Base-by-base conservation (phyloP, 2,329 filamentous ascomycete genomes). In the Monilinia fructigena region DNA sequence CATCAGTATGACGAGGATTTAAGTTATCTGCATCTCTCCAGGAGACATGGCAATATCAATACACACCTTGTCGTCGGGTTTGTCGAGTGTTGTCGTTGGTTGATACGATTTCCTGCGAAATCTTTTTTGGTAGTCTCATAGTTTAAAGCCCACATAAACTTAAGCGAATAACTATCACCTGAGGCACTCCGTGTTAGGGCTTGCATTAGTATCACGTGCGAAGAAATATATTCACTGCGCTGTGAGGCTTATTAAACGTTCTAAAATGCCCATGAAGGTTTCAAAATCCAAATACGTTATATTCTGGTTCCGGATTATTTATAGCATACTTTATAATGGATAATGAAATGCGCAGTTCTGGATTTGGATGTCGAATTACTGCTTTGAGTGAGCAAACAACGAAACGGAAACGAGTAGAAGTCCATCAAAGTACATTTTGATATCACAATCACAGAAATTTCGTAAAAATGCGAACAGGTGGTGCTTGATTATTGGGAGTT, bases 61-160 rank as follows among this genome's bases (percentile, higher is more conserved):
- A 62, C 71, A 59, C 72, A 75, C 74, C 73, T 75, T 75, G 72
- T 71, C 72, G 72, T 72, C 72, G 70, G 71, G 70, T 69, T 74
- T 70, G 70, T 69, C 68, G 72, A 70, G 55, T 67, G 67, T 73
- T 74, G 71, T 73, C 72, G 73, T 74, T 67, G 69, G 16, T 60
- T 65, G 35, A 65, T 7, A 38, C 63, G 48, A 52, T 66, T 40
- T 61, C 40, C 65, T 68, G 70, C 65, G 67, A 70, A 68, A 68
- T 66, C 58, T 63, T 69, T 69, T 68, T 70, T 67, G 65, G 65
- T 50, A 69, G 64, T 68, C 52, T 35, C 56, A 50, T 26, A 61
- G 48, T 66, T 66, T 58, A 66, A 68, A 62, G 62, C 47, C 62
- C 54, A 31, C 66, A 68, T 65, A 59, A 59, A 52, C 40, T 65